Base-by-base conservation (phyloP, 371 early-diverging fungal genomes). In the Mucor sp. region DNA sequence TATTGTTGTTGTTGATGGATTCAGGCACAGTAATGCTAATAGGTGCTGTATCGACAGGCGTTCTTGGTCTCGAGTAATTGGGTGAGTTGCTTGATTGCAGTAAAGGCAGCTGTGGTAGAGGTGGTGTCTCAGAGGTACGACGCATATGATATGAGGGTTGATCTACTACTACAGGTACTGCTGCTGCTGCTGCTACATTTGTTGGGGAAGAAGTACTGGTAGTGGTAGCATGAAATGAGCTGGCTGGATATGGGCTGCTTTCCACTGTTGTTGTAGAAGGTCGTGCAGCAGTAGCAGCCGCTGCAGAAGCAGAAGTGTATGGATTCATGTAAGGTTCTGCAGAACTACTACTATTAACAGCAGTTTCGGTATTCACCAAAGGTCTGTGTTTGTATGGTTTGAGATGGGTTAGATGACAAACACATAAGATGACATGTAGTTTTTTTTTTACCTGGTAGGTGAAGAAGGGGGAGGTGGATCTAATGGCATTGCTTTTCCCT, bases 241-340 rank as follows among this genome's bases (percentile, higher is more conserved):
- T 58, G 56, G 47, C 21, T 39, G 32, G 37, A 66, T 66, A 60
- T 53, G 60, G 65, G 55, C 57, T 68, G 63, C 58, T 68, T 47
- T 68, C 68, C 15, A 53, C 23, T 50, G 62, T 19, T 57, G 58
- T 7, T 59, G 62, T 27, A 57, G n/a, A n/a, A n/a, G 58, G 58
- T 39, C 62, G 48, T 68, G 68, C 60, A n/a, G 56, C 28, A 30
- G 6, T 6, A 30, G 30, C 30, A 30, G 63, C 60, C 11, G 63
- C 60, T 12, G 56, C 28, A 43, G 67, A 28, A 19, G 28, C 32
- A 8, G 60, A 48, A 15, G 25, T 53, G 27, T 55, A 57, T 33
- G 33, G 33, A 15, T 33, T 62, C 11, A 48, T 25, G 37, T 55
- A 55, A 37, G 63, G 37, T 28, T 27, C 55, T 53, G 63, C 21